A percentile compares a stretch with the other conserved stretches of the same genome.
These are phyloP conservation scores for Triticum timopheevii DNA, from an alignment of 176 grass and related monocot species.

Conservation along the genomic window DNA sequence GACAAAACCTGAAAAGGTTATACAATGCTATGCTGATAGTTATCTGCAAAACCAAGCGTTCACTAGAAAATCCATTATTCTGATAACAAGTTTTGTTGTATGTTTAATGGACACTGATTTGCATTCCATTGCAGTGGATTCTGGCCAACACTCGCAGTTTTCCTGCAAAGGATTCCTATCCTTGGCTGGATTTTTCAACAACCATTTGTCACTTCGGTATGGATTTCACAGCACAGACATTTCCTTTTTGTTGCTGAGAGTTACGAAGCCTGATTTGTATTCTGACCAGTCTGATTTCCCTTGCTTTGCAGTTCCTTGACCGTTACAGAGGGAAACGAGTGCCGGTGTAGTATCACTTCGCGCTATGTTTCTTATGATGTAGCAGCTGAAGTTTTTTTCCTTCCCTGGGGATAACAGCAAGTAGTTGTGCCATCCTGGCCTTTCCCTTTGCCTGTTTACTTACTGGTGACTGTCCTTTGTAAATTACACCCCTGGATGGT, in stretches of 20 bases:
- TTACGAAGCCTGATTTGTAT: neutral
- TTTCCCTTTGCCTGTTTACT: constrained; percentile 26
- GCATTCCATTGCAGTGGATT: constrained; percentile 68
- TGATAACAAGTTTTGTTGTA: neutral
- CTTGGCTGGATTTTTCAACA: constrained; percentile 95
- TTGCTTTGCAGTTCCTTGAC: constrained; percentile 74
- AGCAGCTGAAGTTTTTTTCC: constrained; percentile 11
- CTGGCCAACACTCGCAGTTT: constrained; percentile 93
- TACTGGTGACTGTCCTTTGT: constrained; percentile 31
- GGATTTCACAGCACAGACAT: neutral
- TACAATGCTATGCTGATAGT: neutral
- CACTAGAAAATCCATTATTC: constrained; percentile 8
- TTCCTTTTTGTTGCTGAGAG: constrained; percentile 5
- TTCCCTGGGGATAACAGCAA: neutral
- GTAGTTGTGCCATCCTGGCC: constrained; percentile 6
- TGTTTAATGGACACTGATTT: neutral
- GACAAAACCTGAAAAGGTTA: neutral
- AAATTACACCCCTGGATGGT: constrained; percentile 23
- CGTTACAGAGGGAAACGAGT: constrained; percentile 88
- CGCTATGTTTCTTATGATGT: neutral
- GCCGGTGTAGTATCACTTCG: constrained; percentile 51
- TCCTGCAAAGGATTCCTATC: constrained; percentile 90
- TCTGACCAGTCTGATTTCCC: constrained; percentile 13
- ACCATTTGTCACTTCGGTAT: constrained; percentile 87
- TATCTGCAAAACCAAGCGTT: neutral